phyloP scores from a whole-genome alignment of 495 filamentous ascomycete genomes.

The Cenococcum geophilum region DNA sequence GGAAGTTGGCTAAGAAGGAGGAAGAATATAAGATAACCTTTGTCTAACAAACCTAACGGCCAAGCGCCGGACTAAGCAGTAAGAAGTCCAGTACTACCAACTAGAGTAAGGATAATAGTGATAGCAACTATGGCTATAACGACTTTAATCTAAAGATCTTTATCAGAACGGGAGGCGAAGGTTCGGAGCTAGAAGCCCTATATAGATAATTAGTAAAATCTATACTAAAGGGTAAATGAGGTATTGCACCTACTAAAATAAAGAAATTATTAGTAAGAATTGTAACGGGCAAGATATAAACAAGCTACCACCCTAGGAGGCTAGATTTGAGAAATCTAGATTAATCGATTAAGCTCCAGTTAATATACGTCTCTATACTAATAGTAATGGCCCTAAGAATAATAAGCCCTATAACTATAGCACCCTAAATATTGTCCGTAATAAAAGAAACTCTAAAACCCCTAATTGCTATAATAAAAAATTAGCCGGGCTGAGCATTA shows the following conservation, averaged over 20 bases:
- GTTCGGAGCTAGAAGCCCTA: slow-evolving; percentile 69
- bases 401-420: slow-evolving; percentile 63
- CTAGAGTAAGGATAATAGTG: slow-evolving; percentile 57
- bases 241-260: slow-evolving; percentile 43
- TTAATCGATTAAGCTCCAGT: slow-evolving; percentile 54
- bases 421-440: slow-evolving; percentile 71
- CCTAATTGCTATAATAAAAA: slow-evolving; percentile 53
- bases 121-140: slow-evolving; percentile 56
- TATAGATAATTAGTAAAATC: background rate
- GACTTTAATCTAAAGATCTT: slow-evolving; percentile 64
- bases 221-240: background rate
- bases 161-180: slow-evolving; percentile 72
- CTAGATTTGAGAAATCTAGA: slow-evolving; percentile 55
- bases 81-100: slow-evolving; percentile 62
- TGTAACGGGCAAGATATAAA: slow-evolving; percentile 70
- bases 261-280: slow-evolving; percentile 76
- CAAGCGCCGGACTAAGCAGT: slow-evolving; percentile 65
- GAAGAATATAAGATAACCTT: slow-evolving; percentile 66
- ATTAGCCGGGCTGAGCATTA: background rate
- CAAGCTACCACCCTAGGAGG: slow-evolving; percentile 67
- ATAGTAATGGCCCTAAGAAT: slow-evolving; percentile 65
- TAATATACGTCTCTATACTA: slow-evolving; percentile 62
- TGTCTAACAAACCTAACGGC: slow-evolving; percentile 42
- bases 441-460: slow-evolving; percentile 73
- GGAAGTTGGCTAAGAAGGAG: slow-evolving; percentile 62